phyloP scores from a whole-genome alignment of 1,284 basidiomycete genomes.

The Porodaedalea pini region DNA sequence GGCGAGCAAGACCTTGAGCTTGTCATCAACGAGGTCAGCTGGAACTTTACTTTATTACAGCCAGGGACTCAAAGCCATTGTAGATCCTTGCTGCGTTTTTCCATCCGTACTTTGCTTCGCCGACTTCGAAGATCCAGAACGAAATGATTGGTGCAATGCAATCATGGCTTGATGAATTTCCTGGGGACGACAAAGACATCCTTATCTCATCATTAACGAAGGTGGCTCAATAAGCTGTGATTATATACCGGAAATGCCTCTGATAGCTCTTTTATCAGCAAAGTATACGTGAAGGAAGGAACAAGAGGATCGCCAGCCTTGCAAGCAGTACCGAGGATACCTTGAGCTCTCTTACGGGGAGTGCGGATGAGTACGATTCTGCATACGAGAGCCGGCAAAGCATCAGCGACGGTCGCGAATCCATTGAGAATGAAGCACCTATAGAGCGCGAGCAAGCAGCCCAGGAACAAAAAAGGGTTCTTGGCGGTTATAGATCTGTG shows the following conservation, averaged over 20 bases:
- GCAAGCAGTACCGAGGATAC: conserved; percentile 8
- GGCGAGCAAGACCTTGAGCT: conserved; percentile 24
- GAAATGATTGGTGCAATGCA: conserved; percentile 34
- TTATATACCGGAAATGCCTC: neutral
- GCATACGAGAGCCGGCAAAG: conserved; percentile 4
- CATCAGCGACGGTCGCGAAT: neutral
- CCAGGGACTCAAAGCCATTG: neutral
- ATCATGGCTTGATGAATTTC: conserved; percentile 31
- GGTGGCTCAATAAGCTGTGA: conserved; percentile 14
- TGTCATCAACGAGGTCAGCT: conserved; percentile 28
- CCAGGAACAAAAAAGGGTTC: neutral
- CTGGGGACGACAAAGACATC: conserved; percentile 22
- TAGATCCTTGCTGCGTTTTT: conserved; percentile 34
- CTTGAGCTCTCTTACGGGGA: conserved; percentile 4
- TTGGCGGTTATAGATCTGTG: neutral
- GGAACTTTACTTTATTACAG: neutral
- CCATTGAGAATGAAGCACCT: neutral
- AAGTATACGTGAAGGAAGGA: conserved; percentile 26
- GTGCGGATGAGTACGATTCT: neutral
- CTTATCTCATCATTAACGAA: conserved; percentile 21
- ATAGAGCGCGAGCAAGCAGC: neutral
- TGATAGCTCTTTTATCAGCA: conserved; percentile 18
- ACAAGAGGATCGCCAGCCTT: conserved; percentile 23
- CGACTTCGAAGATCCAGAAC: conserved; percentile 35
- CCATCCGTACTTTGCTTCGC: conserved; percentile 34